phyloP scores from a whole-genome alignment of 345 rosid species.

The Eutrema heterophyllum region DNA sequence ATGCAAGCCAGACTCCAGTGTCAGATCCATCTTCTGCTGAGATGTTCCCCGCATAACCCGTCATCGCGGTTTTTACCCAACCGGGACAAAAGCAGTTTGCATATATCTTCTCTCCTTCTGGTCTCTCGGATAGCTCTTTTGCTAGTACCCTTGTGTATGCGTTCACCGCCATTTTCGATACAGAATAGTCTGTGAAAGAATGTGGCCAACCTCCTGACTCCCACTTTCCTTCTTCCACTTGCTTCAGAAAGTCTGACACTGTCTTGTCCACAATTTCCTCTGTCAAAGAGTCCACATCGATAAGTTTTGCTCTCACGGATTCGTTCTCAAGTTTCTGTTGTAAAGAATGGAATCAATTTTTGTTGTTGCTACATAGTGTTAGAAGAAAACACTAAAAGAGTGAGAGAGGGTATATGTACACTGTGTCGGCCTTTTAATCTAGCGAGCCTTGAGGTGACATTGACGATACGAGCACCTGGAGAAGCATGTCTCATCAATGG shows the following conservation, averaged over 20 bases:
- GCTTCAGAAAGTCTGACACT: conserved; percentile 56
- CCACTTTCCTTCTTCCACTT: conserved; percentile 79
- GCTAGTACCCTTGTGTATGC: conserved; percentile 69
- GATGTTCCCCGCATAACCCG: conserved; percentile 87
- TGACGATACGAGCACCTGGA: conserved; percentile 78
- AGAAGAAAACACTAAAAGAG: neutral
- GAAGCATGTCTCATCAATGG: conserved; percentile 75
- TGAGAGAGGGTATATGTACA: conserved; percentile 39
- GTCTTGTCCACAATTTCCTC: conserved; percentile 65
- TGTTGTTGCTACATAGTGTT: neutral
- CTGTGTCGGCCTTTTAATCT: conserved; percentile 76
- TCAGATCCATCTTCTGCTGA: conserved; percentile 84
- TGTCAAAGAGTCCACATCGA: conserved; percentile 47
- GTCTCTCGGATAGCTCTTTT: conserved; percentile 47
- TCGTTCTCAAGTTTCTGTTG: conserved; percentile 64
- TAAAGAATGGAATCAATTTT: neutral
- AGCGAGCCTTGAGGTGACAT: conserved; percentile 83
- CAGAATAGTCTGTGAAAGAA: conserved; percentile 66
- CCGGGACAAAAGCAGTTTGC: conserved; percentile 95
- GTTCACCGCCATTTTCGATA: conserved; percentile 90
- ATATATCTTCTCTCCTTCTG: conserved; percentile 72
- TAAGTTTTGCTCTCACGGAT: conserved; percentile 53
- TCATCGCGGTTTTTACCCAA: conserved; percentile 97
- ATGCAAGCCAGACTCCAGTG: conserved; percentile 89
- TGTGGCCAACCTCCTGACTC: conserved; percentile 90